Evolutionary conservation across 2,329 filamentous ascomycete species (phyloP), one percentile per base, ranked within the genome.

Genomic region (Verticillium dahliae): DNA sequence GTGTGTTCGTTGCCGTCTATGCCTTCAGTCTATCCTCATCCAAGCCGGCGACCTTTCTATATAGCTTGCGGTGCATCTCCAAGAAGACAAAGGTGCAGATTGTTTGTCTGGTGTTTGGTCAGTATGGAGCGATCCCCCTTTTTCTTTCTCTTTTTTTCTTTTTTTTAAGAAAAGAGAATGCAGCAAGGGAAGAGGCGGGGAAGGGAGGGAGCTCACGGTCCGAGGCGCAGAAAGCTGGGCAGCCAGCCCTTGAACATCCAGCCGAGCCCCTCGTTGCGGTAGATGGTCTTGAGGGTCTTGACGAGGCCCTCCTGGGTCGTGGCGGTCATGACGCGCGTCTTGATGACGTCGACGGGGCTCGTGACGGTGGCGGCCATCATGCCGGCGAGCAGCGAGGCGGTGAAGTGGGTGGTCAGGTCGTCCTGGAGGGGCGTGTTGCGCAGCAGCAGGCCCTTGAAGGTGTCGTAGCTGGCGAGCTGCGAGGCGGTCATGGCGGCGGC

Each of bases 221-320:
- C 86, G 58, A 89, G 75, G 62, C 86, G 76, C 65, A 88, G 77
- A 71, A 89, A 89, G 67, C 84, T 86, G n/a, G 92, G 92, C 56
- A 93, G 86, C 91, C 91, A 96, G 63, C 92, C 92, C 74, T 91
- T 90, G 76, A 96, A 96, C 83, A 94, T 88, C 92, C 92, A 96
- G 55, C 82, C 76, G 58, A 90, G 73, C 1, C 92, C 92, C 71
- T 96, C 90, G 18, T 83, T 78, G 60, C 79, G 82, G 66, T 87
- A 90, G 37, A 93, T 87, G 55, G 90, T 86, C 52, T 78, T 76
- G 60, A 96, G 75, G 27, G 92, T 73, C 61, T 78, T 78, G 3
- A 84, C 65, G 35, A 95, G 75, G 33, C 83, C 79, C 65, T 83
- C 75, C 65, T 78, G 70, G 64, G 77, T 73, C 57, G 76, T 75